Evolutionary conservation across 495 filamentous ascomycete species (phyloP).

Genomic region (Tuber melanosporum): DNA sequence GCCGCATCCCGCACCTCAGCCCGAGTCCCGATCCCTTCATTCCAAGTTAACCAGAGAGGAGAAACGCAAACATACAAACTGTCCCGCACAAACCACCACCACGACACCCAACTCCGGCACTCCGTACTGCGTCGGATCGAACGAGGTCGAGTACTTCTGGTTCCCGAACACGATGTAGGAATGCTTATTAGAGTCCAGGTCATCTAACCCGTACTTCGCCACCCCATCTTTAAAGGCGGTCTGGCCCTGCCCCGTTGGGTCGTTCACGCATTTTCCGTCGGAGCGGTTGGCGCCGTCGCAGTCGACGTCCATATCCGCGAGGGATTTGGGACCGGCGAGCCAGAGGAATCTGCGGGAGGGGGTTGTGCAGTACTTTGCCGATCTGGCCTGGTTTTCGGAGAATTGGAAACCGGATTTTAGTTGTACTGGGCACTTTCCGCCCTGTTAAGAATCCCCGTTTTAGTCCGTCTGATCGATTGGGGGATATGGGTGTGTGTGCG

Average conservation of each 20-base stretch:
- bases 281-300: constrained; percentile 56
- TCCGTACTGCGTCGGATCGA: constrained; percentile 52
- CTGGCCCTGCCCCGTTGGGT: constrained; percentile 49
- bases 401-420: neutral
- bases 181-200: constrained; percentile 57
- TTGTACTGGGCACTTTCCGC: neutral
- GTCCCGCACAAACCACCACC: constrained; percentile 55
- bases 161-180: constrained; percentile 65
- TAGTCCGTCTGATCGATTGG: neutral
- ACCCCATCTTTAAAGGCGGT: constrained; percentile 54
- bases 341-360: constrained; percentile 15
- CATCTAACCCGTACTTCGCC: constrained; percentile 46
- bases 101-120: constrained; percentile 58
- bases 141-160: constrained; percentile 42
- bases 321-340: constrained; percentile 12
- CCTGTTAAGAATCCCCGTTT: neutral
- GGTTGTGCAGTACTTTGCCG: constrained; percentile 15
- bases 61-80: constrained; percentile 47
- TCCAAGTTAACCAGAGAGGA: neutral
- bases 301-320: constrained; percentile 60
- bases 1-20: neutral
- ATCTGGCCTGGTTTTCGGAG: neutral
- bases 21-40: neutral
- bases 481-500: neutral
- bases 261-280: constrained; percentile 50